Percentiles rank a stretch among this genome's conserved stretches.
Evolutionary conservation across 768 basidiomycete species (phyloP).

Genomic region (Austroboletus festivus): DNA sequence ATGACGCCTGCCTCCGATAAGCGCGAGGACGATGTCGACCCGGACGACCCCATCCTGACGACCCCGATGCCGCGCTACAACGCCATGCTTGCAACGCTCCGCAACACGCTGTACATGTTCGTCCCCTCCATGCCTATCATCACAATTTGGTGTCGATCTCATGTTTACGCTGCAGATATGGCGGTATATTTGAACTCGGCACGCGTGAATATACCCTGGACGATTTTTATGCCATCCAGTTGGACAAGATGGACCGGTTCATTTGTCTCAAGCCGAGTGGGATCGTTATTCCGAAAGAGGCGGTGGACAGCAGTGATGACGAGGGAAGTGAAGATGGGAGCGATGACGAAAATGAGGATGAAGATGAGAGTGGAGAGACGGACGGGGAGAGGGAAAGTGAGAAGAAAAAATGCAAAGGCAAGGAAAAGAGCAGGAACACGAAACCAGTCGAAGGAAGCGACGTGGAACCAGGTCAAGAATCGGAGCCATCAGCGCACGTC

Average conservation of each 20-base stretch:
- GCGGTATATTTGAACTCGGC: conserved; percentile 83
- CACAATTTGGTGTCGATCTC: no score
- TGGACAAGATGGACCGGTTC: conserved; percentile 84
- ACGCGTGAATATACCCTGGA: conserved; percentile 85
- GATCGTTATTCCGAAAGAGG: conserved; percentile 58
- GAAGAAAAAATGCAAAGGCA: conserved; percentile 5
- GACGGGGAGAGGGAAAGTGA: conserved; percentile 14
- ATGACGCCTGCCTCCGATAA: no score
- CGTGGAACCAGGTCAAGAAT: background rate
- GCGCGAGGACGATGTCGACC: conserved; percentile 38
- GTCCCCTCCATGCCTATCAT: conserved; percentile 23
- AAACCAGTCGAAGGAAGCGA: background rate
- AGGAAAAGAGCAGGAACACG: conserved; percentile 21
- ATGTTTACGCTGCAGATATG: conserved; percentile 60
- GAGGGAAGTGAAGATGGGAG: conserved; percentile 60
- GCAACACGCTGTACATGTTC: conserved; percentile 84
- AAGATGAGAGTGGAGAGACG: conserved; percentile 42
- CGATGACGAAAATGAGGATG: conserved; percentile 53
- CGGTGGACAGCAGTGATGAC: conserved; percentile 59
- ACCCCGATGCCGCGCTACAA: conserved; percentile 77
- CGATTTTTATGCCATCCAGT: conserved; percentile 76
- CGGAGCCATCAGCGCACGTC: no score
- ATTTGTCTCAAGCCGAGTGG: conserved; percentile 68
- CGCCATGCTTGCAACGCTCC: conserved; percentile 80
- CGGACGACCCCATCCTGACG: conserved; percentile 63